These are phyloP conservation scores for Vitis hybrid DNA, from an alignment of 177 flowering plant genomes.

Conservation along the genomic window DNA sequence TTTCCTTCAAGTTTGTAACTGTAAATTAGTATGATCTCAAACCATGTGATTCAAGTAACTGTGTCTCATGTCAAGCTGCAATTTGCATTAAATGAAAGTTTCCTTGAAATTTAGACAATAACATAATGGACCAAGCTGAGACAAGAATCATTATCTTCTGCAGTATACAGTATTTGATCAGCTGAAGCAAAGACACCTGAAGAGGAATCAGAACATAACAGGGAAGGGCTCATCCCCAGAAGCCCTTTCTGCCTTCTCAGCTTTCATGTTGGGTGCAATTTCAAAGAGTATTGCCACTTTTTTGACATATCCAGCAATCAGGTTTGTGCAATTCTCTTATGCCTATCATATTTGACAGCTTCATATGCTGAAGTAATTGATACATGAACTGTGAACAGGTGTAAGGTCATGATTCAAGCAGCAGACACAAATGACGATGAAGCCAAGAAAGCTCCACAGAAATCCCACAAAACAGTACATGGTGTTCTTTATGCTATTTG, in stretches of 20 bases:
- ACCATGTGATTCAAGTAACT: neutral
- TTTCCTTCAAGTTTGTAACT: neutral
- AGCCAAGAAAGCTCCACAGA: constrained; percentile 18
- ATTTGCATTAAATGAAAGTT: neutral
- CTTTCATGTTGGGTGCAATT: constrained; percentile 48
- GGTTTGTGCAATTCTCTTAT: constrained; percentile 21
- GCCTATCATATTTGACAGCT: neutral
- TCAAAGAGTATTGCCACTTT: constrained; percentile 47
- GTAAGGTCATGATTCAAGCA: constrained; percentile 62
- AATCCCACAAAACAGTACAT: constrained; percentile 28
- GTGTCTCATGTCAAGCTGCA: neutral
- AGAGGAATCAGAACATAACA: constrained; percentile 11
- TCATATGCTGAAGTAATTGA: neutral
- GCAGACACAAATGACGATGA: constrained; percentile 32
- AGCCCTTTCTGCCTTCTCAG: constrained; percentile 45
- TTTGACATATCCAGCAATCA: constrained; percentile 53
- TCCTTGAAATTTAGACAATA: neutral
- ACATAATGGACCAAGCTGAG: neutral
- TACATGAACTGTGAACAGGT: constrained; percentile 25
- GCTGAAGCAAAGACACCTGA: constrained; percentile 36
- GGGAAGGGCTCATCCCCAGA: constrained; percentile 26
- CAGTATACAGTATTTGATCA: constrained; percentile 59
- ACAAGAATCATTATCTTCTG: constrained; percentile 2
- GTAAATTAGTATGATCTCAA: neutral
- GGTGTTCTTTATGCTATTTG: constrained; percentile 32